Evolutionary conservation across 2,329 filamentous ascomycete genomes (phyloP), one percentile per base, ranked within the genome.

Genomic region (Coniochaeta sp.): DNA sequence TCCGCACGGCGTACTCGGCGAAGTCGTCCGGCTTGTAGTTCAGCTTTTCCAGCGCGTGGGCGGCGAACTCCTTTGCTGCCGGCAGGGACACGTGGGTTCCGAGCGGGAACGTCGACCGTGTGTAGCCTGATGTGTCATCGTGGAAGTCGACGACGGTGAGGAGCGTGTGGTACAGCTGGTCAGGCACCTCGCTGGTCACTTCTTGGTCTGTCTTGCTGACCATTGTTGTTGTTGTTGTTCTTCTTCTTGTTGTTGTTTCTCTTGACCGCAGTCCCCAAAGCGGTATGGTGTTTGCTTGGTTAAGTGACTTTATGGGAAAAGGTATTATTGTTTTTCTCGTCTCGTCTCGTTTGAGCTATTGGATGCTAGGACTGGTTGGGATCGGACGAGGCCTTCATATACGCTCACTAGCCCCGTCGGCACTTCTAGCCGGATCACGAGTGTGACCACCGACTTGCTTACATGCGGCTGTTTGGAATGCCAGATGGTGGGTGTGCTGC

Each of bases 21-120:
- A 79, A 78, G 62, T 76, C 75, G 6, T 69, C 67, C 6, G 69
- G 67, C 1, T 69, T 52, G 66, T 77, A 79, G 40, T 71, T 70
- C 26, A 77, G 68, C 0, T 61, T 58, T 5, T 67, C 54, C 0
- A 79, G 66, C 0, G 72, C 70, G 5, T 62, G 62, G 11, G 73
- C 68, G 17, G 75, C 70, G 36, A 72, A 77, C 1, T 61, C 59
- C 62, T 78, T 77, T 16, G 77, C 76, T 0, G 72, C 69, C 3
- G 65, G 55, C 6, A 77, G 64, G 17, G 68, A 67, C 4, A 70
- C 72, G 60, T 73, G 75, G 0, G 76, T 77, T 58, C 70, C 74
- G 1, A 78, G 72, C 17, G 77, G 70, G 63, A 72, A 73, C 50
- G 70, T 68, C 2, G 65, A 67, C 17, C 66, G 69, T 14, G 63